Percentiles rank a stretch among this genome's conserved stretches.
Conservation (phyloP, 345 rosid genomes). For the Populus ilicifolia region DNA sequence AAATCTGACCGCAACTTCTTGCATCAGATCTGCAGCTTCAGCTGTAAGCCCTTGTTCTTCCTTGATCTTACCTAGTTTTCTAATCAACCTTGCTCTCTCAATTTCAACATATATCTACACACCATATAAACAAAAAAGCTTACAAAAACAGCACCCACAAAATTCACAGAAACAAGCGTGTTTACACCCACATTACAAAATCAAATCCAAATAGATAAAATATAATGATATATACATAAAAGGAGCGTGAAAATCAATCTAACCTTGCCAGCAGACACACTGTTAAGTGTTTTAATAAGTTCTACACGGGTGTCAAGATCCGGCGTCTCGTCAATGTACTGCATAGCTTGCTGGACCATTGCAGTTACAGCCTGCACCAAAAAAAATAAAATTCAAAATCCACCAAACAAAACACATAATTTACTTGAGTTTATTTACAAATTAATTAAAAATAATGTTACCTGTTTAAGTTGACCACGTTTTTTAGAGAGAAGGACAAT, state of each 20-base stretch:
- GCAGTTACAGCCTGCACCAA: conserved; percentile 75
- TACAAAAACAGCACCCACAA: not conserved
- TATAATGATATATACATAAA: not conserved
- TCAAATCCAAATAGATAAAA: not conserved
- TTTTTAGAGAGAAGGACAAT: conserved; percentile 72
- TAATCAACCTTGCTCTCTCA: conserved; percentile 87
- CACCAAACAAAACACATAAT: not conserved
- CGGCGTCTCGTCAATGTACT: conserved; percentile 87
- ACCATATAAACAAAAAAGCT: not conserved
- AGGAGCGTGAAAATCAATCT: conserved; percentile 13
- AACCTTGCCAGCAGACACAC: conserved; percentile 96
- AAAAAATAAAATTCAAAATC: not conserved
- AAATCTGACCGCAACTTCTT: conserved; percentile 87
- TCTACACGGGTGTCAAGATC: conserved; percentile 86
- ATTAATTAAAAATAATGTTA: conserved; percentile 10
- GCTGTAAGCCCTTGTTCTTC: conserved; percentile 82
- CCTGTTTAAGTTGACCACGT: conserved; percentile 94
- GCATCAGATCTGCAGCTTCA: conserved; percentile 98
- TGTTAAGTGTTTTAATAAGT: conserved; percentile 71
- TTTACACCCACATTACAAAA: not conserved
- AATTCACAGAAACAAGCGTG: not conserved
- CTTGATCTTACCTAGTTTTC: conserved; percentile 84
- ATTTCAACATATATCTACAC: conserved; percentile 89
- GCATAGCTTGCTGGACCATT: conserved; percentile 98
- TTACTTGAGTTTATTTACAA: not conserved